These are phyloP conservation scores for Dichomitus squalens DNA, from an alignment of 1,284 basidiomycete species.

Conservation along the genomic window DNA sequence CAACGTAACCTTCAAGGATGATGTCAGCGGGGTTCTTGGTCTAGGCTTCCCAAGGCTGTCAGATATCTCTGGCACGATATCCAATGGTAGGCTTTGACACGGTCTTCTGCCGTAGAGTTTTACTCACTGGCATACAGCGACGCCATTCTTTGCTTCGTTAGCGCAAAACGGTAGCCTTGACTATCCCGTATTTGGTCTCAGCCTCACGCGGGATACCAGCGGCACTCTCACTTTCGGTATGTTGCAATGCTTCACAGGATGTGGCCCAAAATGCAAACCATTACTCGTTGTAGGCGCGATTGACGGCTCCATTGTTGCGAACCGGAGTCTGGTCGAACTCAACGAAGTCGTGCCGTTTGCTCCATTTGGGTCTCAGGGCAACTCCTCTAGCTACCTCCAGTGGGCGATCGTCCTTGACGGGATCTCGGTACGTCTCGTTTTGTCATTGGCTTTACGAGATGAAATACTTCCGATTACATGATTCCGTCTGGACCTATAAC, in stretches of 20 bases:
- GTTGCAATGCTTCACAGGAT: slow-evolving; percentile 6
- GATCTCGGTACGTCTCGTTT: slow-evolving; percentile 52
- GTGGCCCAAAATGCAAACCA: neutral
- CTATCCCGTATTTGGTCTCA: slow-evolving; percentile 75
- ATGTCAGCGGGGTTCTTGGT: slow-evolving; percentile 72
- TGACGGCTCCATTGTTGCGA: slow-evolving; percentile 65
- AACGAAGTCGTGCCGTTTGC: slow-evolving; percentile 73
- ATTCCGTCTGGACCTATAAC: slow-evolving; percentile 6
- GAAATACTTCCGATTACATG: too few species aligned
- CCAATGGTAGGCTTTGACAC: slow-evolving; percentile 49
- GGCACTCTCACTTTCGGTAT: slow-evolving; percentile 69
- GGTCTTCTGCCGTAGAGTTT: neutral
- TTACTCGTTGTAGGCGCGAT: slow-evolving; percentile 56
- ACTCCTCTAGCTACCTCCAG: slow-evolving; percentile 74
- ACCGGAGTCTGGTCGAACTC: slow-evolving; percentile 65
- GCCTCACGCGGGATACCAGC: slow-evolving; percentile 55
- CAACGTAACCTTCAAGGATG: slow-evolving; percentile 61
- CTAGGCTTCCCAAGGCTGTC: slow-evolving; percentile 77
- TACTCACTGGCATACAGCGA: slow-evolving; percentile 42
- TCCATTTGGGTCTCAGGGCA: slow-evolving; percentile 57
- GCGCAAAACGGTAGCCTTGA: slow-evolving; percentile 63
- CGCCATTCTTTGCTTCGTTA: slow-evolving; percentile 64
- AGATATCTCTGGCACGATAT: slow-evolving; percentile 47
- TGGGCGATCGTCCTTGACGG: slow-evolving; percentile 74
- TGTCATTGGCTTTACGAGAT: too few species aligned